Percentiles rank a stretch among this genome's conserved stretches.
These are phyloP conservation scores for Neurospora sp. DNA, from an alignment of 495 filamentous ascomycete genomes.

Conservation along the genomic window DNA sequence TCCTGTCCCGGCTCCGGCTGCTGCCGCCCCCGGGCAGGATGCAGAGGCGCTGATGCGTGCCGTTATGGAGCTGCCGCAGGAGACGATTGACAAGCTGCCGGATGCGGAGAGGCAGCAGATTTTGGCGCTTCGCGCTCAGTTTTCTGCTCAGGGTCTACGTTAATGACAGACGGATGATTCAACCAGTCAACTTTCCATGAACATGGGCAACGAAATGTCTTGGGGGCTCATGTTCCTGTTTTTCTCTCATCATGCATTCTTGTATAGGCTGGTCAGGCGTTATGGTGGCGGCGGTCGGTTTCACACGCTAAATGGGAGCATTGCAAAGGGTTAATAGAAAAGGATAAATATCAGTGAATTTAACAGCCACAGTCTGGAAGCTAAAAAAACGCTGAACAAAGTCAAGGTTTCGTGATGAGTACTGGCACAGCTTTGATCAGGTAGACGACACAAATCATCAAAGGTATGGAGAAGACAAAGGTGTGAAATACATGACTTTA, in stretches of 20 bases:
- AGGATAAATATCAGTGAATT: neutral
- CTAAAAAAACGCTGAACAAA: neutral
- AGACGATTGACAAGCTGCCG: conserved; percentile 64
- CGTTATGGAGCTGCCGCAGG: conserved; percentile 64
- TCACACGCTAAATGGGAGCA: neutral
- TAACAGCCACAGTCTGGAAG: neutral
- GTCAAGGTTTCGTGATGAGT: neutral
- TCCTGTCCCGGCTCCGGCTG: conserved; percentile 17
- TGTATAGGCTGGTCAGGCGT: neutral
- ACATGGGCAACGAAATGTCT: neutral
- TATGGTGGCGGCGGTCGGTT: neutral
- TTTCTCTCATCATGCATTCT: neutral
- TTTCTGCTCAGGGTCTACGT: conserved; percentile 6
- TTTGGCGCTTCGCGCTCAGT: conserved; percentile 45
- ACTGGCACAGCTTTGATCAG: neutral
- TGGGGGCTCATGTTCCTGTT: neutral
- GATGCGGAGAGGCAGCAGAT: conserved; percentile 67
- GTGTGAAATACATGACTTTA: neutral
- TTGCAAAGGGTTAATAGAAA: neutral
- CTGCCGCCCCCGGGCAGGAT: conserved; percentile 39
- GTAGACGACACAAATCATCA: neutral
- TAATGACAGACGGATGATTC: neutral
- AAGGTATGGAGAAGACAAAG: neutral
- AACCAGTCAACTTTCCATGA: neutral
- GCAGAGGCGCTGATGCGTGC: conserved; percentile 63